These are phyloP conservation scores for Aspergillus unguis DNA, from an alignment of 2,329 filamentous ascomycete genomes.

Conservation along the genomic window DNA sequence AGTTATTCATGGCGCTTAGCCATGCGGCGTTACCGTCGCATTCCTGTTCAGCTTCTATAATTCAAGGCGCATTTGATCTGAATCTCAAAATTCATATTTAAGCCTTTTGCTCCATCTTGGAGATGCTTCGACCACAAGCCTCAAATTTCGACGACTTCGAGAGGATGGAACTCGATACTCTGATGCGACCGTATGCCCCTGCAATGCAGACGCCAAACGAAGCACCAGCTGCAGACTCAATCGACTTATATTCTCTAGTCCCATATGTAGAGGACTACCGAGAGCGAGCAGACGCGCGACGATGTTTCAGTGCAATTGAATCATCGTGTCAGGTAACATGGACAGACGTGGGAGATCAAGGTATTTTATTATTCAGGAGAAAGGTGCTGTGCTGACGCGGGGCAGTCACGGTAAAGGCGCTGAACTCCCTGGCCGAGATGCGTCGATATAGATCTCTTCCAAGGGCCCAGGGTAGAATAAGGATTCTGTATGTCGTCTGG, in stretches of 20 bases:
- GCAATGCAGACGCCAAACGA: neutral
- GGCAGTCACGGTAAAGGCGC: conserved; percentile 1
- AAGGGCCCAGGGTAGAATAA: neutral
- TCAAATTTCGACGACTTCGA: neutral
- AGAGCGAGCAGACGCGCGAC: conserved; percentile 5
- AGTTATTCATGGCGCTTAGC: no score
- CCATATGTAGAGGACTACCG: conserved; percentile 12
- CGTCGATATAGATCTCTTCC: neutral
- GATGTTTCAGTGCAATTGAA: conserved; percentile 11
- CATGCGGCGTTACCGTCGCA: no score
- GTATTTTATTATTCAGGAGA: neutral
- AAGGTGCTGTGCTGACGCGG: neutral
- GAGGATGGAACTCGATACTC: conserved; percentile 5
- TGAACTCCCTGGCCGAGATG: conserved; percentile 12
- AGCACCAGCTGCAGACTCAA: neutral
- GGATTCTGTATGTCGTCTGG: conserved; percentile 15
- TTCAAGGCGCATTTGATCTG: neutral
- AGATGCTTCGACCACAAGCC: neutral
- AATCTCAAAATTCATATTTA: no score
- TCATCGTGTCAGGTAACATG: conserved; percentile 10
- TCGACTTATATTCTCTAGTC: conserved; percentile 12
- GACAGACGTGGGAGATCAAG: conserved; percentile 8
- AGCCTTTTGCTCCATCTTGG: neutral
- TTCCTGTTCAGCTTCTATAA: no score
- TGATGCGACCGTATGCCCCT: neutral